Percentiles rank a stretch among this genome's conserved stretches.
phyloP scores from a whole-genome alignment of 2,329 filamentous ascomycete genomes.

The Aciculosporium take region DNA sequence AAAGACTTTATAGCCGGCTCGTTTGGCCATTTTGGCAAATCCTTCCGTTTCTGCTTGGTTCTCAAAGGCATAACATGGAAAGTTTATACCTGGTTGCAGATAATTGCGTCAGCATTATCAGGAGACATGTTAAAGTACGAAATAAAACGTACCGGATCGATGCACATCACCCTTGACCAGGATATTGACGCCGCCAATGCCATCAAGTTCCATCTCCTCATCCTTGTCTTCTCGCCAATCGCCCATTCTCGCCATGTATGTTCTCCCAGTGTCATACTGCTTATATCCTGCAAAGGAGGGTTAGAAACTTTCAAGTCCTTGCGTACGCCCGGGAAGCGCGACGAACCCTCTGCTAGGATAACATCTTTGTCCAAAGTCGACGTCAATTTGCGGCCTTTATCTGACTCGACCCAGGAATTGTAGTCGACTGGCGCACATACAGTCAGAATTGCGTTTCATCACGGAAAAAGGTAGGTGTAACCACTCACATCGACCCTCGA shows the following conservation, averaged over 20 bases:
- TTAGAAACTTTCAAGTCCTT: constrained; percentile 8
- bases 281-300: constrained; percentile 56
- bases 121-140: not conserved
- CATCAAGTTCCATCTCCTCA: constrained; percentile 81
- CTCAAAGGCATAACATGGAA: constrained; percentile 90
- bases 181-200: constrained; percentile 93
- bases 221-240: constrained; percentile 89
- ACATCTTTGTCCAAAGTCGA: constrained; percentile 61
- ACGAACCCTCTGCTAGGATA: constrained; percentile 74
- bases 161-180: constrained; percentile 97
- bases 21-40: constrained; percentile 96
- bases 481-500: constrained; percentile 80
- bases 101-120: constrained; percentile 11
- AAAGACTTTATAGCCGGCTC: constrained; percentile 82
- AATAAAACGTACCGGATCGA: constrained; percentile 56
- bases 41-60: constrained; percentile 98
- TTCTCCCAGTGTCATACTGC: constrained; percentile 79
- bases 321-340: not conserved
- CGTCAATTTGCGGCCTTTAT: constrained; percentile 65
- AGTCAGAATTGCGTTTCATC: constrained; percentile 4
- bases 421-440: constrained; percentile 70
- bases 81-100: constrained; percentile 71
- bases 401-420: constrained; percentile 96
- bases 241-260: constrained; percentile 80
- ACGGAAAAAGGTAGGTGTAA: not conserved